These are phyloP conservation scores for Agaricus subrufescens DNA, from an alignment of 768 basidiomycete genomes.

Conservation along the genomic window DNA sequence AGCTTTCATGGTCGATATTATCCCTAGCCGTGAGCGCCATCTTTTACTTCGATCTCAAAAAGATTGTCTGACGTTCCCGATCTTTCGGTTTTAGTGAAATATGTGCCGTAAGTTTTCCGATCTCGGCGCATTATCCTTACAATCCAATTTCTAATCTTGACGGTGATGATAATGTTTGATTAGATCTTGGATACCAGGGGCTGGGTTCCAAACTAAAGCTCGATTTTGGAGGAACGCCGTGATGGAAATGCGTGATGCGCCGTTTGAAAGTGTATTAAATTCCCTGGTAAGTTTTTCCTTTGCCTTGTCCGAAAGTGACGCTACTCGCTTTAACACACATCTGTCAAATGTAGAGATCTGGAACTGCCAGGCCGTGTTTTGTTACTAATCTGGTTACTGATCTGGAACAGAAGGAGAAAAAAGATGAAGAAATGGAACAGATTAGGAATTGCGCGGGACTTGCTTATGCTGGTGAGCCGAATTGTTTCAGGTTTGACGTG, in stretches of 20 bases:
- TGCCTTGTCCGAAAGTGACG: neutral
- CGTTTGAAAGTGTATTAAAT: slow-evolving; percentile 31
- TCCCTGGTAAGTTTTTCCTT: slow-evolving; percentile 28
- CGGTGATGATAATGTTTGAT: neutral
- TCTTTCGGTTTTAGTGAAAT: slow-evolving; percentile 33
- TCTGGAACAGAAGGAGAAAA: slow-evolving; percentile 17
- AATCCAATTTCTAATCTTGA: neutral
- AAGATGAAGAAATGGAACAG: slow-evolving; percentile 20
- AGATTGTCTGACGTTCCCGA: neutral
- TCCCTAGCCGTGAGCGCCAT: slow-evolving; percentile 32
- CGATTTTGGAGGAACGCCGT: slow-evolving; percentile 44
- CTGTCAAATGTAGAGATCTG: slow-evolving; percentile 20
- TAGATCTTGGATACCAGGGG: slow-evolving; percentile 47
- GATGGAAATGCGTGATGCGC: slow-evolving; percentile 43
- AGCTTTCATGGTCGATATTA: slow-evolving; percentile 46
- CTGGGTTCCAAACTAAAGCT: slow-evolving; percentile 46
- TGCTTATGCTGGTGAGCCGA: slow-evolving; percentile 29
- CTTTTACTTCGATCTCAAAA: neutral
- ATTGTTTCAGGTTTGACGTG: neutral
- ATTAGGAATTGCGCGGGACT: slow-evolving; percentile 33
- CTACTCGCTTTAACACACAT: neutral
- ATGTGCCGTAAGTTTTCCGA: slow-evolving; percentile 33
- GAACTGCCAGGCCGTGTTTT: slow-evolving; percentile 29
- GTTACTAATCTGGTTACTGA: slow-evolving; percentile 25
- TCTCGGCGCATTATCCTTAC: neutral